A percentile compares a stretch with the other conserved stretches of the same genome.
phyloP scores from a whole-genome alignment of 2,329 filamentous ascomycete genomes.

The Exophiala spinifera region DNA sequence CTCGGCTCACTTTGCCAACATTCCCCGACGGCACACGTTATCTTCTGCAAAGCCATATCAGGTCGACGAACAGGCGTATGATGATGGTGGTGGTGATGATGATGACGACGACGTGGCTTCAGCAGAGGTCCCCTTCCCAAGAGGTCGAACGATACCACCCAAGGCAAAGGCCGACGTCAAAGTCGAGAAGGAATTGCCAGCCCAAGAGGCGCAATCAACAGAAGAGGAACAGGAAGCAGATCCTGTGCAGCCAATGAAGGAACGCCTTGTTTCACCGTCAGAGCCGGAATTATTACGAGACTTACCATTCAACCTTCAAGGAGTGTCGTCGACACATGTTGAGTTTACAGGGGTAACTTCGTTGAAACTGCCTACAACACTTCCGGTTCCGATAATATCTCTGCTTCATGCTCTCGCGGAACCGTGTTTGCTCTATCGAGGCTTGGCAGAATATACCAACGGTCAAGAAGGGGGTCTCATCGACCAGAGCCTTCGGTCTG shows the following conservation, averaged over 20 bases:
- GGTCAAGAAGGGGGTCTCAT: conserved; percentile 79
- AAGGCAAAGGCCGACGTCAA: conserved; percentile 3
- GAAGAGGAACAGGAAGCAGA: not conserved
- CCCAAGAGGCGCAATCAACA: conserved; percentile 5
- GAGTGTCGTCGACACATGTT: conserved; percentile 80
- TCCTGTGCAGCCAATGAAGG: conserved; percentile 5
- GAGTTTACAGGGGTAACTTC: conserved; percentile 68
- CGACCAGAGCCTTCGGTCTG: conserved; percentile 84
- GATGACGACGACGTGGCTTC: too few relatives aligned
- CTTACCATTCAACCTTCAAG: conserved; percentile 88
- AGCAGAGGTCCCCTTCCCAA: not conserved
- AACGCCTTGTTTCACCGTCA: conserved; percentile 43
- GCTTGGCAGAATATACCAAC: conserved; percentile 76
- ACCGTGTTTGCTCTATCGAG: conserved; percentile 85
- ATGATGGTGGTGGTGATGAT: conserved; percentile 1
- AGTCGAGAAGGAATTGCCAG: conserved; percentile 1
- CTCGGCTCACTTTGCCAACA: conserved; percentile 37
- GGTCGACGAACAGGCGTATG: conserved; percentile 15
- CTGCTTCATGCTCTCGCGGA: conserved; percentile 87
- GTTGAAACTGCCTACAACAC: conserved; percentile 70
- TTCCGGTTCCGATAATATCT: conserved; percentile 81
- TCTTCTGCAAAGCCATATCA: conserved; percentile 11
- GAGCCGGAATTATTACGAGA: conserved; percentile 71
- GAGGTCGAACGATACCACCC: conserved; percentile 2
- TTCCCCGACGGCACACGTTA: conserved; percentile 14